Evolutionary conservation across 2,329 filamentous ascomycete genomes (phyloP).

Genomic region (Fusarium chuoi): DNA sequence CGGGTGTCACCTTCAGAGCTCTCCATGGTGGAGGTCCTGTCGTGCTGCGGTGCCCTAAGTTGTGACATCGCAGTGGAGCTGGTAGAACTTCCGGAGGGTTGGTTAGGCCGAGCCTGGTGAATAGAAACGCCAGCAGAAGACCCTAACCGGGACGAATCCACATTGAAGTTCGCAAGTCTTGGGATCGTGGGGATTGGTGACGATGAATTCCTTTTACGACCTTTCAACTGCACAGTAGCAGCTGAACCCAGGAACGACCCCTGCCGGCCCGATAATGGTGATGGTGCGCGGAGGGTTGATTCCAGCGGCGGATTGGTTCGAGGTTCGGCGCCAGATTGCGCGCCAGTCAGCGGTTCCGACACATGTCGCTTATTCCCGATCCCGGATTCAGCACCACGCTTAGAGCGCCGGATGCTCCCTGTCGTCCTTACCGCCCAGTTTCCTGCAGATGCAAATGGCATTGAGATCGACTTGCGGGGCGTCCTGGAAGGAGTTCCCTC

Average conservation of each 20-base stretch:
- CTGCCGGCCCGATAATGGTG: conserved; percentile 34
- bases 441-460: conserved; percentile 67
- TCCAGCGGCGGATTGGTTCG: conserved; percentile 41
- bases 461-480: conserved; percentile 65
- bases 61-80: conserved; percentile 57
- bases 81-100: conserved; percentile 56
- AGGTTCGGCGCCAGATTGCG: conserved; percentile 45
- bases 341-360: conserved; percentile 60
- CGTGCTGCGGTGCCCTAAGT: conserved; percentile 47
- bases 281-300: conserved; percentile 39
- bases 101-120: conserved; percentile 52
- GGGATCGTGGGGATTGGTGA: conserved; percentile 67
- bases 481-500: conserved; percentile 57
- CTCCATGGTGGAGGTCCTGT: conserved; percentile 67
- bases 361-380: conserved; percentile 61
- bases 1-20: conserved; percentile 76
- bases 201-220: conserved; percentile 58
- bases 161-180: conserved; percentile 64
- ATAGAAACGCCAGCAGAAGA: conserved; percentile 53
- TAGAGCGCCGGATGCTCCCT: conserved; percentile 66
- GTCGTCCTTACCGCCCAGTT: conserved; percentile 64
- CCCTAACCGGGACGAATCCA: conserved; percentile 62
- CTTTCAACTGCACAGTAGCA: conserved; percentile 40
- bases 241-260: conserved; percentile 42
- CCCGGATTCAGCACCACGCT: conserved; percentile 58